Conservation (phyloP, 495 filamentous ascomycete genomes). For the Talaromyces nanjingensis region DNA sequence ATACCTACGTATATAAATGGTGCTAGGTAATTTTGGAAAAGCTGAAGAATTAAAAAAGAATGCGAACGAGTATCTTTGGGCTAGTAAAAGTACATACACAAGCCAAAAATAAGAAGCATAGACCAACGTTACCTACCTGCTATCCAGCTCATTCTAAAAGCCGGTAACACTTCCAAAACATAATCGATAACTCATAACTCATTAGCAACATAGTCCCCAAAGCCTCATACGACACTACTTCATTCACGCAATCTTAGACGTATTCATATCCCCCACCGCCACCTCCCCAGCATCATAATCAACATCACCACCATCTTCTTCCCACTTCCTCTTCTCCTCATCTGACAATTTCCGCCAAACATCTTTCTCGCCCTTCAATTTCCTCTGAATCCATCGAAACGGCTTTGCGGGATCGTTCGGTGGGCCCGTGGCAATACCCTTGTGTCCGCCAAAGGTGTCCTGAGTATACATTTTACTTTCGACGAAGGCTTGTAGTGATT, state of each 20-base stretch:
- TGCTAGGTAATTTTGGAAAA: not conserved
- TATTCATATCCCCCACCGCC: constrained; percentile 4
- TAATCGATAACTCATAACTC: not conserved
- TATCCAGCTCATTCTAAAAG: not conserved
- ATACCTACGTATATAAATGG: not conserved
- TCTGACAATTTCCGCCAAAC: constrained; percentile 7
- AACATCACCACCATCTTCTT: not conserved
- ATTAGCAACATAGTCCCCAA: not conserved
- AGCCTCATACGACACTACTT: not conserved
- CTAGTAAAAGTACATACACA: not conserved
- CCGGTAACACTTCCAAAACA: not conserved
- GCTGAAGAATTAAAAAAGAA: not conserved
- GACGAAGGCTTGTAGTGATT: constrained; percentile 4
- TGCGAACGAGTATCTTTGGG: not conserved
- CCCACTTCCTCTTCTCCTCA: constrained; percentile 10
- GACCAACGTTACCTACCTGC: not conserved
- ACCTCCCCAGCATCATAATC: constrained; percentile 2
- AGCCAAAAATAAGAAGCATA: not conserved
- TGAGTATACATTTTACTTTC: not conserved
- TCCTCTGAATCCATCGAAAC: constrained; percentile 7
- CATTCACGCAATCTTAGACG: not conserved
- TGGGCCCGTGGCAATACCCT: not conserved
- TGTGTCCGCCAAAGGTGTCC: constrained; percentile 2
- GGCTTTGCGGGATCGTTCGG: constrained; percentile 9
- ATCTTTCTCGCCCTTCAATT: constrained; percentile 8